phyloP scores from a whole-genome alignment of 73 alveolate genomes.

The Paramecium primaurelia region DNA sequence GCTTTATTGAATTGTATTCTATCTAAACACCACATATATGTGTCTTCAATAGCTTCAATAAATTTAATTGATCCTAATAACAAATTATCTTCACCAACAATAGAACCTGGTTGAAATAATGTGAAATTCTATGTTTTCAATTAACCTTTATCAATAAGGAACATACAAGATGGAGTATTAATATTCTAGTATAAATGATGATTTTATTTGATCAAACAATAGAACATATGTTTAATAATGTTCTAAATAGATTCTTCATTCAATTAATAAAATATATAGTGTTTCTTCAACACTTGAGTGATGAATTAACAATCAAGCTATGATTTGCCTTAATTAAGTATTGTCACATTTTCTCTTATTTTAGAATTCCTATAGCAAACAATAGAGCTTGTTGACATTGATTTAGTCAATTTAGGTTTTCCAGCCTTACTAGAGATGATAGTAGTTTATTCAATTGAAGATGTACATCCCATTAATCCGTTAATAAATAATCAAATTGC shows the following conservation, averaged over 20 bases:
- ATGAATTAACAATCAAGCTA: background rate
- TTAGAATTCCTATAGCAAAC: background rate
- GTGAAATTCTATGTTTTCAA: background rate
- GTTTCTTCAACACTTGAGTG: background rate
- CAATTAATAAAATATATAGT: background rate
- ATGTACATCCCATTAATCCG: conserved; percentile 32
- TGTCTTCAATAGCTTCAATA: background rate
- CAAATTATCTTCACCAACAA: background rate
- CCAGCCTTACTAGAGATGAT: background rate
- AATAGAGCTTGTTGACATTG: background rate
- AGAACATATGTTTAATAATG: background rate
- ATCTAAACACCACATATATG: background rate
- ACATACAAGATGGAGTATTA: background rate
- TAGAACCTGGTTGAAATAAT: background rate
- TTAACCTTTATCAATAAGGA: background rate
- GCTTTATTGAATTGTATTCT: background rate
- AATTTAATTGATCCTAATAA: background rate
- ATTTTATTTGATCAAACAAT: background rate
- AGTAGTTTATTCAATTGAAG: background rate
- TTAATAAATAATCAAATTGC: conserved; percentile 14
- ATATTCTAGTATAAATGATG: background rate
- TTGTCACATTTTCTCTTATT: background rate
- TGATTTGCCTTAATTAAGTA: background rate
- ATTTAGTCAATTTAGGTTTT: background rate
- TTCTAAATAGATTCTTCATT: background rate